Evolutionary conservation across 163 green algal genomes (phyloP), one percentile per base, ranked within the genome.

Genomic region (Chlamydomonas reinhardtii): DNA sequence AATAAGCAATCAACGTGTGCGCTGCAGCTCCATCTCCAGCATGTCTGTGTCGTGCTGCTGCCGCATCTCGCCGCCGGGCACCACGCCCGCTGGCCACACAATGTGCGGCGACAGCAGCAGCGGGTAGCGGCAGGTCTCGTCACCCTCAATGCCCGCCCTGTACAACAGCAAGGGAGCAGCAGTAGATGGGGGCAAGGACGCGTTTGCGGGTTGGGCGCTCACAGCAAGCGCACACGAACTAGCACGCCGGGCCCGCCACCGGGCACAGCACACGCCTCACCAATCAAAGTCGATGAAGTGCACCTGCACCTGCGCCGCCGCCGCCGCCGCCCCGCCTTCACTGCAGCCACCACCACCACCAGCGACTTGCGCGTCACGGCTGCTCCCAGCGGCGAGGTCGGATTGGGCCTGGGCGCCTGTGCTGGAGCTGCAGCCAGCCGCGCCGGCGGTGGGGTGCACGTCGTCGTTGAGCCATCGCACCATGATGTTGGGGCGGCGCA

Each of bases 401-500:
- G 12, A 19, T 14, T 56, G 11, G 48, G 12, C 17, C 48, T 12
- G 11, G 48, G 48, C 12, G 48, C 48, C 48, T 56, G 48, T 56
- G 48, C 48, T 56, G 48, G 48, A 56, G 48, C 48, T 56, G 48
- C 11, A 34, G 35, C 24, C 35, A 20, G 35, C 27, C 22, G 24
- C 24, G 16, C 16, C 70, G 17, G 68, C 32, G 48, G 9, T 56
- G 48, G 48, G 48, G 9, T 1, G 48, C 48, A 56, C 5, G 48
- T 56, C 12, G 48, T 56, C 48, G 48, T 56, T 31, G 8, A 27
- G 31, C 27, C 9, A 31, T 2, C 29, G 35, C 35, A 59, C 70
- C 70, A 56, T 32, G 70, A 75, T 75, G 70, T 75, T 75, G 70
- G 70, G 34, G 70, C 70, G 19, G 35, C 70, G 70, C 8, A 56